Base-by-base conservation (phyloP, 169 alveolate genomes). In the Babesia ovata region DNA sequence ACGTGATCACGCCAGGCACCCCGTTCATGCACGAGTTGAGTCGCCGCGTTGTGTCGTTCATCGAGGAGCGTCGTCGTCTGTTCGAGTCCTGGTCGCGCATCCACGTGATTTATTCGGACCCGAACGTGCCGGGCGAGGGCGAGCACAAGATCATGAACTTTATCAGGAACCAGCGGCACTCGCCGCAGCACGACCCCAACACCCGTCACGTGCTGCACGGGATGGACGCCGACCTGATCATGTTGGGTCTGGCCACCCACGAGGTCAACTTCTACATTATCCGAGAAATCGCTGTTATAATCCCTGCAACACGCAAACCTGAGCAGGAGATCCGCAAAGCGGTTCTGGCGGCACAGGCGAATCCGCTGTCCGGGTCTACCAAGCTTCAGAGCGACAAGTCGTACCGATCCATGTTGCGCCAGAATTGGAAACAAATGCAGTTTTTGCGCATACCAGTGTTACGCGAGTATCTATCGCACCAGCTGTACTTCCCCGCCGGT, bases 1-100 rank as follows among this genome's bases (percentile, higher is more conserved):
- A 98, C 88, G 96, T 95, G 72, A 98, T 98, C 70, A 97, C 99
- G 14, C 99, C 99, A 19, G 99, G 99, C 45, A 98, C 99, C 14
- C 98, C 97, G 69, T 98, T 98, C 85, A 98, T 98, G 99, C 88
- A 92, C 69, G 94, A 95, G 70, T 91, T 93, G 63, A 88, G 95
- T 44, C 63, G 72, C 45, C 86, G 85, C n/a, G 59, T 86, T 63
- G 92, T 90, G 79, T 92, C 86, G 78, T 96, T 86, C 71, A 91
- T 97, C 73, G 91, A 93, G 87, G 95, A 96, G 48, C 92, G 97
- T 84, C 78, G 95, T 49, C 91, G 95, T 33, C 87, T 88, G 53
- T 95, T 95, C 74, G 95, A 93, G 29, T 74, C 92, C 46, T 98
- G 99, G 99, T 63, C 91, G 54, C 86, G 94, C 53, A 61, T 96